phyloP scores from a whole-genome alignment of 208 protist species.

The Leishmania guyanensis region DNA sequence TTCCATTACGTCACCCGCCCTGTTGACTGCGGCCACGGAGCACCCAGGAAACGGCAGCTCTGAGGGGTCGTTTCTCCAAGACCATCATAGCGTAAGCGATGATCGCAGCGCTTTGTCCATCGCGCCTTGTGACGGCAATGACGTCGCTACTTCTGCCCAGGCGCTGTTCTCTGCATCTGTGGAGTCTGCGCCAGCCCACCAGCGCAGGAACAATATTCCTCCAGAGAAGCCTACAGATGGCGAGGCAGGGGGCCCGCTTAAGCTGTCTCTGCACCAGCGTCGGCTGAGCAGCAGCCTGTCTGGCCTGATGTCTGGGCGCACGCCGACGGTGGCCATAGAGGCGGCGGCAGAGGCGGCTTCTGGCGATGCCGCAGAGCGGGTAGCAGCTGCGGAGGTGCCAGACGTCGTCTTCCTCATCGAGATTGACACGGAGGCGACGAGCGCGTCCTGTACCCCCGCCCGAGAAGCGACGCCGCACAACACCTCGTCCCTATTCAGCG shows the following conservation, averaged over 20 bases:
- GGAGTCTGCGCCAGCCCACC: background rate
- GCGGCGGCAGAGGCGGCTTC: background rate
- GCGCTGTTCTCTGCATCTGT: background rate
- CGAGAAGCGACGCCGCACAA: background rate
- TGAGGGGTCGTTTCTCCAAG: background rate
- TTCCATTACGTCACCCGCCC: background rate
- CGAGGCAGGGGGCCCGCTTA: background rate
- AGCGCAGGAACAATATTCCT: background rate
- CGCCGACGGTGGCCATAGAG: background rate
- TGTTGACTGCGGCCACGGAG: background rate
- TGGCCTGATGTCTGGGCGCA: background rate
- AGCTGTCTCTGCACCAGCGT: background rate
- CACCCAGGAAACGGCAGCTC: too few species aligned
- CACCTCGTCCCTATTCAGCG: conserved; percentile 1
- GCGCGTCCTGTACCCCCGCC: background rate
- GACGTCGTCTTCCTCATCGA: background rate
- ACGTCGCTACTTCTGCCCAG: background rate
- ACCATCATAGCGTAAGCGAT: background rate
- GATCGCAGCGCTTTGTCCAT: background rate
- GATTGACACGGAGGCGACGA: background rate
- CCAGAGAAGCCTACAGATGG: background rate
- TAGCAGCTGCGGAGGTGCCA: background rate
- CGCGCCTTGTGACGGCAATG: background rate
- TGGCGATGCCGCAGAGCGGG: background rate
- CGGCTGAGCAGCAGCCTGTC: background rate